Conservation (phyloP, 164 flowering plant species). For the Litsea cubeba region DNA sequence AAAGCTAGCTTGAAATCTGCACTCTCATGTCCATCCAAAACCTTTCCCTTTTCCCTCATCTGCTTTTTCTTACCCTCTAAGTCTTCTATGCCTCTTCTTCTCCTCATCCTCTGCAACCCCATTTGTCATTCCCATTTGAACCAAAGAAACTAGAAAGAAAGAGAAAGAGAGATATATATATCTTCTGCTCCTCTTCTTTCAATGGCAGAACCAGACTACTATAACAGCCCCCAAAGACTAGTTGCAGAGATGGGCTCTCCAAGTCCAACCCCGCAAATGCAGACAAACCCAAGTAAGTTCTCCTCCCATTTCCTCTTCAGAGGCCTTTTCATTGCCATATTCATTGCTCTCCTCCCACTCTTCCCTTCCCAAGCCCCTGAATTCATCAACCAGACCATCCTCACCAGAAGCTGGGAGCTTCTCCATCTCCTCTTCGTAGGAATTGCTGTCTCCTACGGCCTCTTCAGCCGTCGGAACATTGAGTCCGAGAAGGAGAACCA, state of each 20-base stretch:
- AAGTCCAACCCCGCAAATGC: constrained; percentile 15
- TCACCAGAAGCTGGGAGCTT: constrained; percentile 80
- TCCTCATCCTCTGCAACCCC: constrained; percentile 7
- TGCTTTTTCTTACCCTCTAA: constrained; percentile 45
- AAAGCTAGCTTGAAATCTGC: constrained; percentile 1
- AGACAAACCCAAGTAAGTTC: constrained; percentile 41
- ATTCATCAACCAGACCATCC: constrained; percentile 46
- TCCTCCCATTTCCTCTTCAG: constrained; percentile 37
- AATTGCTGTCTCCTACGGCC: constrained; percentile 83
- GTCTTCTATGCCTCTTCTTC: constrained; percentile 33
- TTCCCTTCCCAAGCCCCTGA: constrained; percentile 83
- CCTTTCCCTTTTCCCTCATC: constrained; percentile 22
- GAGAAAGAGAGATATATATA: not conserved
- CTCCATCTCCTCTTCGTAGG: constrained; percentile 85
- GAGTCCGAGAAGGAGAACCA: constrained; percentile 43
- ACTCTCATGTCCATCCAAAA: constrained; percentile 15
- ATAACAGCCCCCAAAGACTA: constrained; percentile 8
- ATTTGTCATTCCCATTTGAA: not conserved
- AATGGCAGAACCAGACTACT: constrained; percentile 10
- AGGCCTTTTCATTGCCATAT: constrained; percentile 32
- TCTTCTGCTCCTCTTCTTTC: constrained; percentile 1
- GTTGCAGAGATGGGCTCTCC: constrained; percentile 14
- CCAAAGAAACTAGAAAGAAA: no score
- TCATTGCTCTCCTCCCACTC: constrained; percentile 46
- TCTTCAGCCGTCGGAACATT: constrained; percentile 62